Percentiles rank a stretch among this genome's conserved stretches.
These are phyloP conservation scores for Sungouiozyma ichnusensis DNA, from an alignment of 805 yeast species.

Conservation along the genomic window DNA sequence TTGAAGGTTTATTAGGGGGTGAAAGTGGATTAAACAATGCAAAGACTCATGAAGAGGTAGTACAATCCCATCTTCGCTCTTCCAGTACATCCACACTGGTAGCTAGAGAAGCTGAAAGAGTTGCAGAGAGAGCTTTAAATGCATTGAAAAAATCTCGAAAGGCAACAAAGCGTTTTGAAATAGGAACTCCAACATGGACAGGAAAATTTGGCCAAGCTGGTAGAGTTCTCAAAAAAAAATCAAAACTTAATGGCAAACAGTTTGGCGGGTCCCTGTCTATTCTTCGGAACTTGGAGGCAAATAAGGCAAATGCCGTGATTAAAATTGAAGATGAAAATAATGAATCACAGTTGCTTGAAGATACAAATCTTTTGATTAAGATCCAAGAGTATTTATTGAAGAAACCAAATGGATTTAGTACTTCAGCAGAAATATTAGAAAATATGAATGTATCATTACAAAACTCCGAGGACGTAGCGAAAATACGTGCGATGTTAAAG, in stretches of 20 bases:
- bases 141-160: conserved; percentile 48
- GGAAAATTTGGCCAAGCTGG: conserved; percentile 88
- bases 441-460: conserved; percentile 31
- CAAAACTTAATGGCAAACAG: neutral
- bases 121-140: conserved; percentile 42
- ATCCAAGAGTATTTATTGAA: conserved; percentile 33
- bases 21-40: conserved; percentile 60
- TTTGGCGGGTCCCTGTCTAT: conserved; percentile 14
- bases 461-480: conserved; percentile 45
- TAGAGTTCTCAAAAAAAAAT: conserved; percentile 27
- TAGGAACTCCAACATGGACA: conserved; percentile 94
- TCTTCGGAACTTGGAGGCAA: conserved; percentile 17
- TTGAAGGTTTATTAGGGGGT: conserved; percentile 65
- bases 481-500: conserved; percentile 57
- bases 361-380: conserved; percentile 5
- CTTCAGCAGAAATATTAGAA: conserved; percentile 39
- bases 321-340: conserved; percentile 9
- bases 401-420: conserved; percentile 33
- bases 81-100: conserved; percentile 27
- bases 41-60: conserved; percentile 67
- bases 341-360: neutral
- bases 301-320: neutral
- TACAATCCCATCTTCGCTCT: conserved; percentile 35
- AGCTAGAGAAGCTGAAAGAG: conserved; percentile 52
- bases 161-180: conserved; percentile 31